Base-by-base conservation (phyloP, 495 filamentous ascomycete genomes). In the Aspergillus mulundensis region DNA sequence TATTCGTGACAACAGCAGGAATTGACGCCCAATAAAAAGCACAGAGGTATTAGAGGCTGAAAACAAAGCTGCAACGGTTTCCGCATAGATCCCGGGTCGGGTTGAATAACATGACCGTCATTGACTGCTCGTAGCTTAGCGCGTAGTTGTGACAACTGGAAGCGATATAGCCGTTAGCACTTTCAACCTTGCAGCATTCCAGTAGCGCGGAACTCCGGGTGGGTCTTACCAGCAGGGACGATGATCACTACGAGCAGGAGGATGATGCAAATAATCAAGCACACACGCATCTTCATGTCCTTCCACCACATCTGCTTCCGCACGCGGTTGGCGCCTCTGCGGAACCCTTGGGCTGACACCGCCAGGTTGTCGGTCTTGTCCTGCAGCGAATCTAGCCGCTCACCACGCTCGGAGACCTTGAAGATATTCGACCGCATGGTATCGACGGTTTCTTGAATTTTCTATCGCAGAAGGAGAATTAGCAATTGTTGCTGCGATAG, bases 231-330 rank as follows among this genome's bases (percentile, higher is more conserved):
- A 57, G 86, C 77, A 47, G 90, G 91, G 54, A 96, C 86, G 65
- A 97, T 91, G 66, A 98, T 97, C 67, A 98, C 83, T 53, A 96
- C 75, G 54, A 97, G 79, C 59, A 97, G 75, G 50, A 97, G 77
- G 64, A 96, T 86, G 72, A 97, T 87, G 56, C 89, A 93, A 53
- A 86, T 79, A 56, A 91, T 87, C 64, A 99, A 77, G 71, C 91
- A 97, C 76, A 97, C 94, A 66, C 93, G 85, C 94, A 97, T 99
- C 82, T 96, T 96, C 91, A 97, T 96, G 72, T 98, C 93, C 83
- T 92, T 88, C 88, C 85, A 88, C 85, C 84, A 91, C 87, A 96
- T 95, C 69, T 91, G 79, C 82, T 97, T 97, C 63, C 93, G 84
- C 54, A 97, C 93, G 60, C 89, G 81, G 76, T 97, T 97, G 65